Evolutionary conservation across 371 early-diverging fungal genomes (phyloP), one percentile per base, ranked within the genome.

Genomic region (Blyttiomyces sp.): DNA sequence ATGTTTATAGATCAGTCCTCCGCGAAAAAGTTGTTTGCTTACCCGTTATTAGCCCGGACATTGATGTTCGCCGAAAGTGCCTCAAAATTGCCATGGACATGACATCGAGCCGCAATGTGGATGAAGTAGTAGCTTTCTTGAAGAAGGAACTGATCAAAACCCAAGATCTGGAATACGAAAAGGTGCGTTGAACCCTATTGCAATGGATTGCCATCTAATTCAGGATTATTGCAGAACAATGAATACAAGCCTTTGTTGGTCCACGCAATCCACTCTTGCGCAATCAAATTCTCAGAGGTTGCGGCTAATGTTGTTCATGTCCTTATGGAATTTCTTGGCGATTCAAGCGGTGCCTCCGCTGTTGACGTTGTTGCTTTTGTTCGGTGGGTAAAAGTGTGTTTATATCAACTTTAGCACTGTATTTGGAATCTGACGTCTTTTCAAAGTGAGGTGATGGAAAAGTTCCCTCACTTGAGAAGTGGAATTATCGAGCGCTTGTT

Each of bases 351-450:
- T 65, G 84, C 93, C 21, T 89, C 95, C 11, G 96, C 96, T 19
- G 92, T 93, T 0, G 98, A 97, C 66, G 96, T 95, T 6, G 86
- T 97, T 57, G 83, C 92, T 3, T 97, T 97, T 82, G 91, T 97
- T 11, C 88, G 90, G 80, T 85, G 71, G 16, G 71, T 17, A 43
- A 26, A 44, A 17, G 46, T 53, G 43, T 56, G 23, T 30, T 51
- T 19, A 13, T 19, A 16, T 39, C n/a, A 39, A 39, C n/a, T 39
- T 39, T 39, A 39, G 39, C 39, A n/a, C n/a, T n/a, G n/a, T n/a
- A n/a, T n/a, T n/a, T n/a, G n/a, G n/a, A n/a, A n/a, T n/a, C n/a
- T n/a, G n/a, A n/a, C n/a, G n/a, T 39, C 39, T 16, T 27, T 48
- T 48, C 48, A 48, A 57, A 84, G 88, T 33, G 96, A 97, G 77